Evolutionary conservation across 352 stramenopile species (phyloP).

Genomic region (Blastocystis sp.): DNA sequence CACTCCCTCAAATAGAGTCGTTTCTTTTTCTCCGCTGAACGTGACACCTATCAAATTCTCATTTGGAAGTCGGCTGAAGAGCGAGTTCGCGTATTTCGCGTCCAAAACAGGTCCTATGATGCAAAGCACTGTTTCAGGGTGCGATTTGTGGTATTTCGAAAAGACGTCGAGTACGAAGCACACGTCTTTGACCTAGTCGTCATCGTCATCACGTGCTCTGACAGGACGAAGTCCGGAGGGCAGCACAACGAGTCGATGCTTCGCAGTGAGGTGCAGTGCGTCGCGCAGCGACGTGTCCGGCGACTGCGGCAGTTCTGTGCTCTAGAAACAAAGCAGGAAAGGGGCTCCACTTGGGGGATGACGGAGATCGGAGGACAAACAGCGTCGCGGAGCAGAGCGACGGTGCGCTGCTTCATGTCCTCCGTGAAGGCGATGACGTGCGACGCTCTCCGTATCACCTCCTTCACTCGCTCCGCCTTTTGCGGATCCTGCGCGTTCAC

Average conservation of each 20-base stretch:
- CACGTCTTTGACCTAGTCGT: conserved; percentile 24
- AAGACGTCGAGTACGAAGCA: neutral
- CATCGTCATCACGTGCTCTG: neutral
- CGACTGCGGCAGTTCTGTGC: neutral
- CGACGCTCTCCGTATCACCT: neutral
- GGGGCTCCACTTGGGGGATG: neutral
- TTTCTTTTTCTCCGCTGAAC: neutral
- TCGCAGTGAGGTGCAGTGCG: neutral
- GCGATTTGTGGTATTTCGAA: conserved; percentile 4
- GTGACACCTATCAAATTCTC: neutral
- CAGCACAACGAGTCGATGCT: conserved; percentile 14
- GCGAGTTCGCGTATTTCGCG: neutral
- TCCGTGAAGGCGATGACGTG: conserved; percentile 58
- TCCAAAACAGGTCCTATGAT: conserved; percentile 50
- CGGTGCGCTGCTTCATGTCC: neutral
- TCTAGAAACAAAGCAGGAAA: neutral
- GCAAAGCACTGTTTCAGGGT: neutral
- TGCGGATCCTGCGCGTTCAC: neutral
- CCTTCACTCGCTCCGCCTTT: neutral
- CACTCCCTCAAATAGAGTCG: neutral
- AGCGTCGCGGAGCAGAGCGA: neutral
- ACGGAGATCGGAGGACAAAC: conserved; percentile 22
- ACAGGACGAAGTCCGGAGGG: conserved; percentile 51
- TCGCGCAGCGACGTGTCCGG: neutral
- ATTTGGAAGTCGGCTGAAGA: neutral